A percentile compares a stretch with the other conserved stretches of the same genome.
These are phyloP conservation scores for Didymella arachidicola DNA, from an alignment of 2,329 filamentous ascomycete species.

Conservation along the genomic window DNA sequence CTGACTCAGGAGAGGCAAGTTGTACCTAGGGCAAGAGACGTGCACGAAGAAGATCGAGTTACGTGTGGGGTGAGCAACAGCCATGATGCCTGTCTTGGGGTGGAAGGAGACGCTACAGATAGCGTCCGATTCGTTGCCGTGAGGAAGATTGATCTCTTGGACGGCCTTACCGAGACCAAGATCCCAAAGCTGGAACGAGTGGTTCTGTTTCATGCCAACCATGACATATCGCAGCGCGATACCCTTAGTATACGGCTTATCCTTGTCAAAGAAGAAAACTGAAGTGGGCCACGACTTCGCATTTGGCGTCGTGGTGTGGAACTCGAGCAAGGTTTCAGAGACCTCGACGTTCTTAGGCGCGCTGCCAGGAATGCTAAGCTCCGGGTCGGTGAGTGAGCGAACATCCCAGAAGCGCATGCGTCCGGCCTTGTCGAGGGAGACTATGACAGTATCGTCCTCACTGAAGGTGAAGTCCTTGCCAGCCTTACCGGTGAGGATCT, in stretches of 20 bases:
- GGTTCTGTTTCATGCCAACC: constrained; percentile 98
- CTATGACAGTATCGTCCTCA: constrained; percentile 92
- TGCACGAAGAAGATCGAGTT: constrained; percentile 99
- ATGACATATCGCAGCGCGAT: constrained; percentile 93
- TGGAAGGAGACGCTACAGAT: constrained; percentile 98
- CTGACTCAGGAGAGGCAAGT: constrained; percentile 79
- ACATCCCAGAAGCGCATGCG: constrained; percentile 99
- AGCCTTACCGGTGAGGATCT: constrained; percentile 96
- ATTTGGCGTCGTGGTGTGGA: constrained; percentile 82
- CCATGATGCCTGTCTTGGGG: constrained; percentile 87
- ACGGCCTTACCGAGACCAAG: constrained; percentile 93
- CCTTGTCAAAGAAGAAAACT: constrained; percentile 94
- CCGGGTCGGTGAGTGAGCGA: constrained; percentile 70
- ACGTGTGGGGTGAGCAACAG: constrained; percentile 92
- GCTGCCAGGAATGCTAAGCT: constrained; percentile 53
- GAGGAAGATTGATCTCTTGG: constrained; percentile 94
- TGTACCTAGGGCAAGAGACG: constrained; percentile 92
- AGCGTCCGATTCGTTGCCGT: constrained; percentile 95
- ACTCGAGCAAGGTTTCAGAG: constrained; percentile 83
- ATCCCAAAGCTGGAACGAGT: constrained; percentile 98
- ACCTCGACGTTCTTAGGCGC: constrained; percentile 71
- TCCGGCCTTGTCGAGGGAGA: constrained; percentile 95
- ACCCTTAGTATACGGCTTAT: constrained; percentile 88
- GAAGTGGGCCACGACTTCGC: constrained; percentile 98
- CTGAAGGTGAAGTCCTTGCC: constrained; percentile 98